phyloP scores from a whole-genome alignment of 2,329 filamentous ascomycete species.

The Sphaerulina musiva region DNA sequence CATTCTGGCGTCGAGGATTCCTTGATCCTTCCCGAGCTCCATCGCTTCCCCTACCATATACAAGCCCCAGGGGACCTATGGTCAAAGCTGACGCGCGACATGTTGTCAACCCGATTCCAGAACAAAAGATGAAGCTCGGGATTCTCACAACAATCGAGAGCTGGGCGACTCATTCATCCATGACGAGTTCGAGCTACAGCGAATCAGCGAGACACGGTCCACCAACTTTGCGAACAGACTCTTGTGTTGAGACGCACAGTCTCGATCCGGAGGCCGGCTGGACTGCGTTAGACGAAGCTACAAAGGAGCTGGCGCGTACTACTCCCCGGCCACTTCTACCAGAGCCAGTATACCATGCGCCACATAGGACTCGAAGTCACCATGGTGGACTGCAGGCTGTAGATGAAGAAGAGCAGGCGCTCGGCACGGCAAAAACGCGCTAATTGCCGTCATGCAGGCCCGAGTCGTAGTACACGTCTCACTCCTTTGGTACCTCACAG shows the following conservation, averaged over 20 bases:
- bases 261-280: not conserved
- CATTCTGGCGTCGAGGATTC: constrained; percentile 4
- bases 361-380: not conserved
- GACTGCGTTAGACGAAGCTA: not conserved
- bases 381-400: not conserved
- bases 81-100: no score
- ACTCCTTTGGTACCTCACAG: no score
- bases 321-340: not conserved
- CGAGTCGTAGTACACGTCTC: no score
- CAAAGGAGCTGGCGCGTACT: not conserved
- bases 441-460: not conserved
- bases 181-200: not conserved
- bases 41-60: not conserved
- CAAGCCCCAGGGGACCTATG: not conserved
- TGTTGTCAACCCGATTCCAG: not conserved
- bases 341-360: not conserved
- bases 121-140: not conserved
- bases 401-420: not conserved
- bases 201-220: not conserved
- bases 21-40: not conserved
- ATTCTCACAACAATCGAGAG: not conserved
- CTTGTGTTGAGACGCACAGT: not conserved
- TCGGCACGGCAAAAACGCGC: not conserved
- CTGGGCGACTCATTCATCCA: not conserved
- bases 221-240: not conserved